These are phyloP conservation scores for Beauveria bassiana DNA, from an alignment of 2,329 filamentous ascomycete species.

Conservation along the genomic window DNA sequence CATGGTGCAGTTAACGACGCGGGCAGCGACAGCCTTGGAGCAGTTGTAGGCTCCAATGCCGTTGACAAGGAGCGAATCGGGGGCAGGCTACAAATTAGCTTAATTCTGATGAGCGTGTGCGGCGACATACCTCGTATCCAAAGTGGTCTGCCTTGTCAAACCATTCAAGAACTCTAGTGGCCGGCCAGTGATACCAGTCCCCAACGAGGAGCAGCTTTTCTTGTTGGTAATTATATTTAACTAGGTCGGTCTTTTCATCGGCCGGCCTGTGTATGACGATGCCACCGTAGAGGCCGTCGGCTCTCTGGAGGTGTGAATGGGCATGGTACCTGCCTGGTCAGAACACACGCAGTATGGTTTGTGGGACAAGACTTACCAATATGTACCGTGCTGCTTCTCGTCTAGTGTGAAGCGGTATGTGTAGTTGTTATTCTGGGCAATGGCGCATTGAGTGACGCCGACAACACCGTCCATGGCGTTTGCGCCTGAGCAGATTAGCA, in stretches of 20 bases:
- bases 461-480: constrained; percentile 59
- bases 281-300: constrained; percentile 14
- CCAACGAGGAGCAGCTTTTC: constrained; percentile 11
- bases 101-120: neutral
- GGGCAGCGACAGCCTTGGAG: constrained; percentile 15
- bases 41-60: constrained; percentile 13
- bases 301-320: constrained; percentile 12
- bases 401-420: constrained; percentile 35
- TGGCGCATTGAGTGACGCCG: constrained; percentile 40
- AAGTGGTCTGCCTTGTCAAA: constrained; percentile 12
- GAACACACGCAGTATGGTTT: neutral
- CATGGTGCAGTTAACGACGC: constrained; percentile 11
- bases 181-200: constrained; percentile 13
- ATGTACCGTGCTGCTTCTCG: constrained; percentile 9
- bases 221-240: constrained; percentile 4
- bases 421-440: constrained; percentile 41
- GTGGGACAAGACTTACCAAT: neutral
- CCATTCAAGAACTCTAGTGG: constrained; percentile 8
- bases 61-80: constrained; percentile 14
- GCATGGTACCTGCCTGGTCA: constrained; percentile 36
- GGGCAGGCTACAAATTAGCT: constrained; percentile 12
- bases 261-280: constrained; percentile 12
- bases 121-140: constrained; percentile 9
- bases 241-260: neutral
- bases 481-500: constrained; percentile 1